Conservation (phyloP, 768 basidiomycete genomes). For the Collybia sordida region DNA sequence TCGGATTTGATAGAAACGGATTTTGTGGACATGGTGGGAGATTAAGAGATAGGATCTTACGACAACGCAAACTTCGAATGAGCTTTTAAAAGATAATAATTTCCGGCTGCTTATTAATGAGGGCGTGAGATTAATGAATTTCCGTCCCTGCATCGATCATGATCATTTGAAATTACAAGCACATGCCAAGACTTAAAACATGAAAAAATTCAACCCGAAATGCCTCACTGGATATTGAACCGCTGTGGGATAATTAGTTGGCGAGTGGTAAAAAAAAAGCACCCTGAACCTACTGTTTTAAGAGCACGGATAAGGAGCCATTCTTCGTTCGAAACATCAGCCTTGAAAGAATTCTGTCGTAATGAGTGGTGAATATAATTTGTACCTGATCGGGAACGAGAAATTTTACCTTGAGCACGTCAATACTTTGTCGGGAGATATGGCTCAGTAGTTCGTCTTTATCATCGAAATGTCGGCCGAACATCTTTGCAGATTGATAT, state of each 20-base stretch:
- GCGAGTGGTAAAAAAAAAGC: not conserved
- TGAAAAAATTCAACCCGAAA: not conserved
- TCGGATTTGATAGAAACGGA: conserved; percentile 21
- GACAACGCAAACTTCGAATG: not conserved
- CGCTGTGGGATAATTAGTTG: conserved; percentile 16
- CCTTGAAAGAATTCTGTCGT: conserved; percentile 78
- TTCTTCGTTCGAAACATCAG: conserved; percentile 87
- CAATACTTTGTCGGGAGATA: conserved; percentile 91
- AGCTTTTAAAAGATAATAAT: not conserved
- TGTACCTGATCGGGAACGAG: conserved; percentile 1
- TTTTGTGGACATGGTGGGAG: conserved; percentile 20
- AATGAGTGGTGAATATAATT: too few relatives aligned
- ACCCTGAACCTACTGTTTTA: conserved; percentile 59
- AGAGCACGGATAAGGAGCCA: conserved; percentile 90
- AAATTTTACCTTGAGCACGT: conserved; percentile 81
- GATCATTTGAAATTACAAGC: not conserved
- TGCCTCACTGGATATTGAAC: conserved; percentile 27
- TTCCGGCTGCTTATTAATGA: too few relatives aligned
- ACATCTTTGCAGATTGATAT: conserved; percentile 94
- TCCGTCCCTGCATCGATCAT: not conserved
- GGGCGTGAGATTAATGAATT: too few relatives aligned
- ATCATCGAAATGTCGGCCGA: conserved; percentile 93
- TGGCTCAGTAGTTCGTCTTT: conserved; percentile 93
- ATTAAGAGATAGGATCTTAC: conserved; percentile 2
- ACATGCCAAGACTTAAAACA: not conserved